Evolutionary conservation across 2,329 filamentous ascomycete species (phyloP).

Genomic region (Sclerotinia spermophila): DNA sequence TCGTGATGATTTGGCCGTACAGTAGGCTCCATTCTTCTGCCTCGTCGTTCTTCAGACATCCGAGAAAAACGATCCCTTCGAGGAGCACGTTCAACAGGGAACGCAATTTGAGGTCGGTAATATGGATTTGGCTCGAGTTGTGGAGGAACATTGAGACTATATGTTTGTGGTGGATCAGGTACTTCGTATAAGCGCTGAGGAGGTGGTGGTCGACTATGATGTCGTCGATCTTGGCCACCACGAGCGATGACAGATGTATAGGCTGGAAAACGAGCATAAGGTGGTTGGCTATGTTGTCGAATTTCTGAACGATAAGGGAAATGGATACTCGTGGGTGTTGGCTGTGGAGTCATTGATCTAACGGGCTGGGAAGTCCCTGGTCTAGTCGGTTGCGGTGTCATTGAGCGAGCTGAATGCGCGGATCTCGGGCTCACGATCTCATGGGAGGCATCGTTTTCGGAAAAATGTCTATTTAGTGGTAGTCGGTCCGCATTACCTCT

Average conservation of each 20-base stretch:
- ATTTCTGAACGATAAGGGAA: not conserved
- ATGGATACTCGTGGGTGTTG: not conserved
- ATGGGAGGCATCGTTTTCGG: not conserved
- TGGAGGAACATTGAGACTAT: not conserved
- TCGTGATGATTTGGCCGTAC: not conserved
- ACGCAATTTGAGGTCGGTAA: not conserved
- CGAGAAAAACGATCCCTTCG: not conserved
- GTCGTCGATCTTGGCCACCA: not conserved
- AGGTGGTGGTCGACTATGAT: not conserved
- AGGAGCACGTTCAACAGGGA: not conserved
- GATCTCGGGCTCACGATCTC: not conserved
- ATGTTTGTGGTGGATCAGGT: constrained; percentile 3
- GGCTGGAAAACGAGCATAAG: not conserved
- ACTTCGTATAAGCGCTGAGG: constrained; percentile 8
- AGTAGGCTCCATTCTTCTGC: not conserved
- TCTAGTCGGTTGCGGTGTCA: not conserved
- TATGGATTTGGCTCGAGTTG: constrained; percentile 9
- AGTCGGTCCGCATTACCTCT: not conserved
- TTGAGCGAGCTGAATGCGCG: not conserved
- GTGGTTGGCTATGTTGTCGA: constrained; percentile 10
- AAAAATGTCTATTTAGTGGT: not conserved
- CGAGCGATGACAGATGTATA: constrained; percentile 1
- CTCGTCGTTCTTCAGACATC: not conserved
- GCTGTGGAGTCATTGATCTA: constrained; percentile 6
- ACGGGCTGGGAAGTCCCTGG: not conserved